Conservation (phyloP, 331 rosid genomes). For the Quercus tomentella region DNA sequence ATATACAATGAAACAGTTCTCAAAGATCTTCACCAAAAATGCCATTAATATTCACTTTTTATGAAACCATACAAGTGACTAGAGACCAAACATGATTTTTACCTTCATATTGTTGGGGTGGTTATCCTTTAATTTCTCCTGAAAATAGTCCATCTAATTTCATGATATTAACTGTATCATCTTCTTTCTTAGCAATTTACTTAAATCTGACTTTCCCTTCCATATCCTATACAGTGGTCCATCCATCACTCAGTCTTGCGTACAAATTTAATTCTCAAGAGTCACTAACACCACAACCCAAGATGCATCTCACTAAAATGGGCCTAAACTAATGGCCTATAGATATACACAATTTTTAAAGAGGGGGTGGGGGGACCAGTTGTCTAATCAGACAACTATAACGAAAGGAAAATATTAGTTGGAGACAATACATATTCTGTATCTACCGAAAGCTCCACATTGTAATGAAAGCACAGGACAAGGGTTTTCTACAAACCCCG, state of each 20-base stretch:
- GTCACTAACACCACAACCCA: conserved; percentile 1
- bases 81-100: background rate
- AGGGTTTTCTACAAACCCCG: background rate
- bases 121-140: background rate
- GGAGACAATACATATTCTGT: background rate
- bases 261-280: conserved; percentile 8
- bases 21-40: background rate
- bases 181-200: conserved; percentile 5
- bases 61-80: background rate
- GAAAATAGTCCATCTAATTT: conserved; percentile 12
- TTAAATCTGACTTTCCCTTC: conserved; percentile 6
- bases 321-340: conserved; percentile 24
- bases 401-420: background rate
- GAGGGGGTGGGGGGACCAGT: background rate
- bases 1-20: background rate
- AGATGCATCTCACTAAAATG: conserved; percentile 13
- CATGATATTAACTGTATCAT: conserved; percentile 9
- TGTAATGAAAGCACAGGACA: background rate
- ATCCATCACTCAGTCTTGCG: conserved; percentile 13
- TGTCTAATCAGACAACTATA: background rate
- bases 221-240: conserved; percentile 27
- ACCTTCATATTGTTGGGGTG: background rate
- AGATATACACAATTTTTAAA: background rate
- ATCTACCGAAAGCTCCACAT: background rate
- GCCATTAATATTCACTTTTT: background rate